Percentiles rank a stretch among this genome's conserved stretches.
Conservation (phyloP, 495 filamentous ascomycete species). For the Patellaria atrata region DNA sequence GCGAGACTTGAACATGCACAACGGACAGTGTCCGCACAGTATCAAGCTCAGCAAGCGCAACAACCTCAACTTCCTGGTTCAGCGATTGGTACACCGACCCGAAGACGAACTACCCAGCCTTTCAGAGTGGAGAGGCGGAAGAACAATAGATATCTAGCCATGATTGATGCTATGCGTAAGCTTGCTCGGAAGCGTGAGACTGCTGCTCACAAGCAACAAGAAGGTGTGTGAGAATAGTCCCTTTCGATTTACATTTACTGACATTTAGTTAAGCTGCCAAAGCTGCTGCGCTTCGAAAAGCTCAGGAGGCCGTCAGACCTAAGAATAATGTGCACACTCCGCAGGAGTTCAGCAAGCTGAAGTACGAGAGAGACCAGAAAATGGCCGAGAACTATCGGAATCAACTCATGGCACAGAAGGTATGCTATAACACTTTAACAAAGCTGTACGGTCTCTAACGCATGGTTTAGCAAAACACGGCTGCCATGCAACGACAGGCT, state of each 20-base stretch:
- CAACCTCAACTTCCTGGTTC: slow-evolving; percentile 43
- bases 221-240: slow-evolving; percentile 39
- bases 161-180: slow-evolving; percentile 92
- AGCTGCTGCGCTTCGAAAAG: slow-evolving; percentile 29
- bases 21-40: slow-evolving; percentile 45
- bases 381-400: slow-evolving; percentile 56
- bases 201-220: slow-evolving; percentile 69
- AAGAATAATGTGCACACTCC: slow-evolving; percentile 47
- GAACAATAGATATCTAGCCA: slow-evolving; percentile 67
- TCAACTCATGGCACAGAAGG: slow-evolving; percentile 45
- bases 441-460: slow-evolving; percentile 6
- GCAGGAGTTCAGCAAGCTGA: slow-evolving; percentile 74
- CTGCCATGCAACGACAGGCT: slow-evolving; percentile 14
- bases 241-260: not conserved
- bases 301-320: slow-evolving; percentile 22
- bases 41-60: slow-evolving; percentile 40
- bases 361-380: slow-evolving; percentile 70
- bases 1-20: slow-evolving; percentile 67
- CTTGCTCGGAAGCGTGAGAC: slow-evolving; percentile 87
- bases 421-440: slow-evolving; percentile 31
- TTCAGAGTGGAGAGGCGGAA: slow-evolving; percentile 71
- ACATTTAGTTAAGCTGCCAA: slow-evolving; percentile 21
- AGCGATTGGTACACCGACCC: slow-evolving; percentile 40
- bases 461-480: slow-evolving; percentile 4
- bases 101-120: slow-evolving; percentile 54